These are phyloP conservation scores for Wallacemonas sp. DNA, from an alignment of 208 protist species.

Conservation along the genomic window DNA sequence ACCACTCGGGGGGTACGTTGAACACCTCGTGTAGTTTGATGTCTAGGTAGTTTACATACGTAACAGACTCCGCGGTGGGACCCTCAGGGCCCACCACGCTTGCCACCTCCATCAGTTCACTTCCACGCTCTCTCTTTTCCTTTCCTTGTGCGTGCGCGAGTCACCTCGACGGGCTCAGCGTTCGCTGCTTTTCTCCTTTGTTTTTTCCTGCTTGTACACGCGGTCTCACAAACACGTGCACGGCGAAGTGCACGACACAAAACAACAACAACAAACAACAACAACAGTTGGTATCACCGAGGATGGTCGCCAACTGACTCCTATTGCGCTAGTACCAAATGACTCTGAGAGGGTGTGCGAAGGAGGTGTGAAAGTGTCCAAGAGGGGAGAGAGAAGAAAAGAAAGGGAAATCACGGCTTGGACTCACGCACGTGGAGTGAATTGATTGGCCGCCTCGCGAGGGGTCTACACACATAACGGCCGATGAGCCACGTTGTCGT, in stretches of 20 bases:
- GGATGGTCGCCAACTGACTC: too few relatives aligned
- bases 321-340: too few relatives aligned
- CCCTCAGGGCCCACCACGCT: neutral
- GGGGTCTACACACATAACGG: too few relatives aligned
- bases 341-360: too few relatives aligned
- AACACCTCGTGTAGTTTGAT: slow-evolving; percentile 61
- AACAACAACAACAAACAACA: neutral
- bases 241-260: neutral
- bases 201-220: neutral
- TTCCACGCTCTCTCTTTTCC: neutral
- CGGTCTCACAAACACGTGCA: neutral
- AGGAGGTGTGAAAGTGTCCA: too few relatives aligned
- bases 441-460: too few relatives aligned
- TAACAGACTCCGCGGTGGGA: neutral
- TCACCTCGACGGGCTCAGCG: neutral
- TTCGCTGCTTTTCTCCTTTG: neutral
- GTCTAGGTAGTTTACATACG: slow-evolving; percentile 76
- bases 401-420: too few relatives aligned
- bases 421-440: too few relatives aligned
- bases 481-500: too few relatives aligned
- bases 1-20: slow-evolving; percentile 64
- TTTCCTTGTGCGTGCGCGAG: neutral
- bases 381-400: too few relatives aligned
- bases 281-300: too few relatives aligned
- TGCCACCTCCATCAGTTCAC: too few relatives aligned